Percentiles rank a stretch among this genome's conserved stretches.
Conservation (phyloP, 768 basidiomycete genomes). For the Leucogyrophana mollusca region DNA sequence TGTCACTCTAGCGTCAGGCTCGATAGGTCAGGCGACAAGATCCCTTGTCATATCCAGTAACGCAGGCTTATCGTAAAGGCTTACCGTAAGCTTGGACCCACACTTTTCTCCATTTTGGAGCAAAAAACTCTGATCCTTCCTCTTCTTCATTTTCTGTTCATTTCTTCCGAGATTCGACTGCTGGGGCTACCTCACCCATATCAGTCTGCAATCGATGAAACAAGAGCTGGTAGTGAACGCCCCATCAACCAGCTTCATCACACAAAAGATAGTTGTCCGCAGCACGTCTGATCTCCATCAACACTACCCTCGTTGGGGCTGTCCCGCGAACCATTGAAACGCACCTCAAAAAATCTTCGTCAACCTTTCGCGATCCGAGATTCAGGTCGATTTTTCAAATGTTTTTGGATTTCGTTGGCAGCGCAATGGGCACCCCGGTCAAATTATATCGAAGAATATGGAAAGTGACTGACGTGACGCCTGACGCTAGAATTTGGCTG, state of each 20-base stretch:
- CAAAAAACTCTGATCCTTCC: constrained; percentile 17
- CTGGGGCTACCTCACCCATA: constrained; percentile 8
- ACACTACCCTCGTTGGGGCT: no score
- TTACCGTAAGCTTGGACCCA: constrained; percentile 28
- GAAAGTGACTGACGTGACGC: constrained; percentile 1
- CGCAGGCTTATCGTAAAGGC: constrained; percentile 22
- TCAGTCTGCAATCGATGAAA: constrained; percentile 27
- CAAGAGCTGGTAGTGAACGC: not conserved
- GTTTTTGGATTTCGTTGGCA: not conserved
- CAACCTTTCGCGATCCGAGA: not conserved
- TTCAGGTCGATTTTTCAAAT: no score
- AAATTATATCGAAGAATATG: constrained; percentile 12
- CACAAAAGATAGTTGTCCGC: not conserved
- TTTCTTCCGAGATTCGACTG: not conserved
- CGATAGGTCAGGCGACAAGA: constrained; percentile 26
- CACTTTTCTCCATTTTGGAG: constrained; percentile 23
- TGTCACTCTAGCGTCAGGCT: constrained; percentile 29
- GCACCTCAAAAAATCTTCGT: not conserved
- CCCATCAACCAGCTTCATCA: no score
- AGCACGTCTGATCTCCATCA: not conserved
- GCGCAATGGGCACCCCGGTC: not conserved
- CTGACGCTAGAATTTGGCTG: constrained; percentile 7
- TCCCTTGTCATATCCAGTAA: constrained; percentile 28
- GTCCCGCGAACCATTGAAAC: no score
- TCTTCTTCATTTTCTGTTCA: constrained; percentile 2